Percentiles rank a stretch among this genome's conserved stretches.
Conservation (phyloP, 768 basidiomycete species). For the Psilocybe azurescens region DNA sequence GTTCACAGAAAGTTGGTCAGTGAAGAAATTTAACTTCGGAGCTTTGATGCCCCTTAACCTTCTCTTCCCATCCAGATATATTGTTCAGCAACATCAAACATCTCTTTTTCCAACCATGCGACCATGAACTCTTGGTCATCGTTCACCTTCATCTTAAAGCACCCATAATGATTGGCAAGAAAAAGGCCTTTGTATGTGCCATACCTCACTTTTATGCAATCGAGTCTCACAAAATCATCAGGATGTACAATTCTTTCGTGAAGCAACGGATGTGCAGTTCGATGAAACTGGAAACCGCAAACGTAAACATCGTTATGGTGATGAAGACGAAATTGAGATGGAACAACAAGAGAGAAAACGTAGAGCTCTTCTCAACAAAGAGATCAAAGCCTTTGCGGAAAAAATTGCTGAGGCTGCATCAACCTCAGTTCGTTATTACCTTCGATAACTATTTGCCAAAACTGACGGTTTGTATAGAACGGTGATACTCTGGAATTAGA, state of each 20-base stretch:
- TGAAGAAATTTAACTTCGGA: conserved; percentile 2
- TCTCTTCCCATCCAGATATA: conserved; percentile 61
- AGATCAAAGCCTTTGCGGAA: conserved; percentile 93
- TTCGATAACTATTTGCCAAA: not conserved
- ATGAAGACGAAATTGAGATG: conserved; percentile 99
- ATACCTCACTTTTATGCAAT: not conserved
- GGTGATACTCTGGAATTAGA: conserved; percentile 92
- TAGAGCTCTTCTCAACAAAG: conserved; percentile 87
- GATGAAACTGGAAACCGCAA: conserved; percentile 99
- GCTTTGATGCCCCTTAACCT: not conserved
- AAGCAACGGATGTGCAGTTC: conserved; percentile 96
- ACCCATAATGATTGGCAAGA: conserved; percentile 99
- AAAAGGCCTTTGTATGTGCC: conserved; percentile 84
- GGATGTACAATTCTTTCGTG: conserved; percentile 98
- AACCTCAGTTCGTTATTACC: conserved; percentile 53
- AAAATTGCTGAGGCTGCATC: conserved; percentile 88
- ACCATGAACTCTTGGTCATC: conserved; percentile 93
- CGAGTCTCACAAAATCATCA: conserved; percentile 32
- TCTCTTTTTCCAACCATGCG: conserved; percentile 98
- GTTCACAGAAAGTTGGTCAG: conserved; percentile 90
- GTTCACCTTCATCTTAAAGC: conserved; percentile 92
- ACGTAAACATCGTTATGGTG: conserved; percentile 94
- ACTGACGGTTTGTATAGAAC: conserved; percentile 36
- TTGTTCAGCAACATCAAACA: conserved; percentile 98
- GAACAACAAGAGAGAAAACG: conserved; percentile 97